Evolutionary conservation across 257 asterid species (phyloP).

Genomic region (Verbena officinalis): DNA sequence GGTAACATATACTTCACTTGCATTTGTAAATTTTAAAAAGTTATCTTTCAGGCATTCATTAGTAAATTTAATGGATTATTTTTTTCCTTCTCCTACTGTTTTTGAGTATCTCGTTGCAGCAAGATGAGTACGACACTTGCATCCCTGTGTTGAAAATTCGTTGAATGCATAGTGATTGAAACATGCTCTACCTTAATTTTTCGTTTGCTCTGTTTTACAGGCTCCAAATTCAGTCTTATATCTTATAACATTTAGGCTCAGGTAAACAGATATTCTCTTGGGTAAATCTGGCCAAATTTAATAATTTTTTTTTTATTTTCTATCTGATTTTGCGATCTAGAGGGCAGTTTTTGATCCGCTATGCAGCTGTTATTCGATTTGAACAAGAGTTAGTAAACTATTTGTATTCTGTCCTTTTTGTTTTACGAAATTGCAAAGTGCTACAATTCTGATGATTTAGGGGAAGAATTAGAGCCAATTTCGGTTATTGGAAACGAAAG

Average conservation of each 20-base stretch:
- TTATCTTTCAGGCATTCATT: background rate
- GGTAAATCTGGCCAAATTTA: slow-evolving; percentile 4
- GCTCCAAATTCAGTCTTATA: slow-evolving; percentile 71
- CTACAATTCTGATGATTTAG: no score
- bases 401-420: no score
- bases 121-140: slow-evolving; percentile 60
- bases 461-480: no score
- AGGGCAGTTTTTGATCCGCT: background rate
- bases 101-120: slow-evolving; percentile 48
- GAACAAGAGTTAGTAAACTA: no score
- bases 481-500: no score
- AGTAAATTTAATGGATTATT: background rate
- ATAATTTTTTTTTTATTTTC: background rate
- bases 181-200: slow-evolving; percentile 15
- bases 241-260: slow-evolving; percentile 93
- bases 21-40: background rate
- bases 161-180: slow-evolving; percentile 15
- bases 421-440: no score
- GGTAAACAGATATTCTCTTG: slow-evolving; percentile 45
- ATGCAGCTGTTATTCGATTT: no score
- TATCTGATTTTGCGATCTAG: background rate
- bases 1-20: slow-evolving; percentile 37
- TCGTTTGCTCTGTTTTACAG: slow-evolving; percentile 44
- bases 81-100: background rate
- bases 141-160: slow-evolving; percentile 65